These are phyloP conservation scores for Phaeomoniella chlamydospora DNA, from an alignment of 2,329 filamentous ascomycete species.

Conservation along the genomic window DNA sequence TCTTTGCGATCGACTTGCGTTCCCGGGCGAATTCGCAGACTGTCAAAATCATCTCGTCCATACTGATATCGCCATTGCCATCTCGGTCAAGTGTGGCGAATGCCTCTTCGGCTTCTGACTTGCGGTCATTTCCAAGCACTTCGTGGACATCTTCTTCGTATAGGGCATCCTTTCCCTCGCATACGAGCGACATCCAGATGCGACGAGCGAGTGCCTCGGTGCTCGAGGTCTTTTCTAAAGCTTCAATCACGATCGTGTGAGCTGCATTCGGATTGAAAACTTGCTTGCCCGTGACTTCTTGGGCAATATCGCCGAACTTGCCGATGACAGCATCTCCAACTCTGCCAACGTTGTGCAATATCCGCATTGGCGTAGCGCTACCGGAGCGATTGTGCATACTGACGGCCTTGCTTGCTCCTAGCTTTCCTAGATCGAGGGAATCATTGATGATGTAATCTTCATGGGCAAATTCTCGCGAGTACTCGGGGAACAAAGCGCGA, in stretches of 20 bases:
- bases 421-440: conserved; percentile 50
- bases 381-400: conserved; percentile 36
- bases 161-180: conserved; percentile 71
- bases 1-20: conserved; percentile 75
- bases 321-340: conserved; percentile 89
- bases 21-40: conserved; percentile 72
- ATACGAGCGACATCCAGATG: conserved; percentile 96
- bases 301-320: conserved; percentile 81
- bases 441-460: conserved; percentile 90
- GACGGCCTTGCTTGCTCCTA: conserved; percentile 23
- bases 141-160: conserved; percentile 71
- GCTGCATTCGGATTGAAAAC: conserved; percentile 87
- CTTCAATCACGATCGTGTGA: conserved; percentile 78
- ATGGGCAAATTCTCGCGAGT: conserved; percentile 77
- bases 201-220: conserved; percentile 87
- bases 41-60: conserved; percentile 89
- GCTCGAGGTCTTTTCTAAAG: conserved; percentile 68
- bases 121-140: conserved; percentile 64
- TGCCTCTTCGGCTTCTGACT: conserved; percentile 69
- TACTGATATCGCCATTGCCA: conserved; percentile 81
- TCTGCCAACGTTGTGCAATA: conserved; percentile 63
- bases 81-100: conserved; percentile 73
- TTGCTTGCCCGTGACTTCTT: conserved; percentile 88
- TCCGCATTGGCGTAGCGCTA: conserved; percentile 59
- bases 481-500: conserved; percentile 75